A percentile compares a stretch with the other conserved stretches of the same genome.
Evolutionary conservation across 2,329 filamentous ascomycete species (phyloP).

Genomic region (Penicillium sp.): DNA sequence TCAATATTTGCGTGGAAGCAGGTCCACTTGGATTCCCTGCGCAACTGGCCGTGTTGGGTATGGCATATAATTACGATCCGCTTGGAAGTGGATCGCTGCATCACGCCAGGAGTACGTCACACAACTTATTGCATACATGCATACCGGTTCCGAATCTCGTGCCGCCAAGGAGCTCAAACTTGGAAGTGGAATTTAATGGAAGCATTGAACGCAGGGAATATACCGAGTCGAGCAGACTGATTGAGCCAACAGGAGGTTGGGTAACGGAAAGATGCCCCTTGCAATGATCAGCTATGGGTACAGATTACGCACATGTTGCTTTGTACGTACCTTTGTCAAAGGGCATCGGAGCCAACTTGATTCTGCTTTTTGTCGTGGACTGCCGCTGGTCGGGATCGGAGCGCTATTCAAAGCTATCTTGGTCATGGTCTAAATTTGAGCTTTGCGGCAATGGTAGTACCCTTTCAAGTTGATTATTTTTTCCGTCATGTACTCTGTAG

Average conservation of each 20-base stretch:
- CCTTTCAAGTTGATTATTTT: no score
- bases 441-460: no score
- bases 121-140: neutral
- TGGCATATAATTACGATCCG: neutral
- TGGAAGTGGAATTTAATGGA: neutral
- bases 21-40: neutral
- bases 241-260: neutral
- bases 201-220: neutral
- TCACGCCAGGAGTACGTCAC: neutral
- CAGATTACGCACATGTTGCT: neutral
- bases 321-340: neutral
- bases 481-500: no score
- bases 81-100: neutral
- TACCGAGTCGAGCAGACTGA: neutral
- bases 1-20: neutral
- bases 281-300: neutral
- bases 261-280: neutral
- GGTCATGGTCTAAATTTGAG: neutral
- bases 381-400: neutral
- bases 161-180: neutral
- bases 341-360: neutral
- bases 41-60: neutral
- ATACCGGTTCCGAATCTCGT: neutral
- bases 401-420: neutral
- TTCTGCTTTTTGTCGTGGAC: neutral